phyloP scores from a whole-genome alignment of 2,329 filamentous ascomycete genomes.

The Ceratocystis alfenasii region DNA sequence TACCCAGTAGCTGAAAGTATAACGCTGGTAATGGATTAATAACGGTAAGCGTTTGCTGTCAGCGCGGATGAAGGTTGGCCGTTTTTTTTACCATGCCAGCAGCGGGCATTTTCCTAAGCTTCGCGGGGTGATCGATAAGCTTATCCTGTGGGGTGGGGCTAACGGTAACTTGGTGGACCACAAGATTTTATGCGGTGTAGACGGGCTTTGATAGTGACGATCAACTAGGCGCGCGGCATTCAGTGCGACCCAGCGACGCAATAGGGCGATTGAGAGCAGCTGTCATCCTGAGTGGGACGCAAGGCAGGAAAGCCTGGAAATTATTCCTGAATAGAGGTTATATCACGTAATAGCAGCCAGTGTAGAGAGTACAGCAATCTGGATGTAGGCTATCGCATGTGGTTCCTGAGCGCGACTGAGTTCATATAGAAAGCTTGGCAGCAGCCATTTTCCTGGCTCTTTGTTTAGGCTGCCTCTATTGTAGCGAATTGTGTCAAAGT shows the following conservation, averaged over 20 bases:
- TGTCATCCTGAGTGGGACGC: not conserved
- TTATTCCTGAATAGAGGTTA: not conserved
- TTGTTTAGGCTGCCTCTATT: no score
- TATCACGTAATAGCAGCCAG: not conserved
- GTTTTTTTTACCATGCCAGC: no score
- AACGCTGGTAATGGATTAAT: no score
- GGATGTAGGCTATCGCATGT: no score
- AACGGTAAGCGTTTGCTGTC: no score
- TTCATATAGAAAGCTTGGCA: no score
- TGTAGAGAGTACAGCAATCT: not conserved
- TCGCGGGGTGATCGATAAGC: slow-evolving; percentile 10
- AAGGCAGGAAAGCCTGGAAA: not conserved
- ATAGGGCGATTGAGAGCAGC: not conserved
- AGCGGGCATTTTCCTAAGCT: not conserved
- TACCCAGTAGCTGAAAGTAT: no score
- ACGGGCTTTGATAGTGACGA: not conserved
- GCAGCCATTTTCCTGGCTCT: no score
- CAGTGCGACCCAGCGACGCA: not conserved
- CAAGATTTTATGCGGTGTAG: not conserved
- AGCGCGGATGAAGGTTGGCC: no score
- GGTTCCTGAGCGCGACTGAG: no score
- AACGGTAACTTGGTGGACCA: not conserved
- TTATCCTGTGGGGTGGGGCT: not conserved
- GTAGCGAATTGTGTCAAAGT: no score
- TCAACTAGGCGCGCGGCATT: not conserved